Percentiles rank a stretch among this genome's conserved stretches.
Evolutionary conservation across 78 protist species (phyloP).

Genomic region (Chrysochromulina tobinii): DNA sequence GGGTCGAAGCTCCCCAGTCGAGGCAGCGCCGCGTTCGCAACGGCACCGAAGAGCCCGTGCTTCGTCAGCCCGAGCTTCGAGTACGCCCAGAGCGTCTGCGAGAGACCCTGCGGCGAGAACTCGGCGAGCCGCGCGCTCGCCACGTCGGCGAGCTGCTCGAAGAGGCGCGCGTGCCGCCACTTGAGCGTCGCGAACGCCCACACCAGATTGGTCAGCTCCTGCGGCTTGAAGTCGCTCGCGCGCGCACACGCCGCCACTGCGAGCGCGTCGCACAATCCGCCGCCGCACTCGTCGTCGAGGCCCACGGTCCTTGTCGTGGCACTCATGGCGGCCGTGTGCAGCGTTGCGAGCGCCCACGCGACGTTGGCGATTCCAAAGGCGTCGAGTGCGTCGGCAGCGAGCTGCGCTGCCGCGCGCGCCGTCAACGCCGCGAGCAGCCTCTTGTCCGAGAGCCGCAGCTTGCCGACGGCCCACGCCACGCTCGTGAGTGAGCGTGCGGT

Average conservation of each 20-base stretch:
- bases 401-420: not conserved
- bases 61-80: not conserved
- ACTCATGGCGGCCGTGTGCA: not conserved
- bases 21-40: not conserved
- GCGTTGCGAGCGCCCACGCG: not conserved
- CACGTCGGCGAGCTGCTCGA: not conserved
- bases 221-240: not conserved
- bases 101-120: constrained; percentile 14
- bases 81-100: not conserved
- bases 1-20: not conserved
- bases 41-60: not conserved
- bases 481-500: constrained; percentile 23
- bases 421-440: not conserved
- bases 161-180: not conserved
- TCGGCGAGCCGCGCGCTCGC: not conserved
- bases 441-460: not conserved
- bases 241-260: not conserved
- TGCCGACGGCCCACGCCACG: not conserved
- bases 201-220: constrained; percentile 18
- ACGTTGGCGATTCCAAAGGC: not conserved
- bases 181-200: constrained; percentile 19
- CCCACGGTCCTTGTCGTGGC: not conserved
- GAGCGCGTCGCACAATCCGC: not conserved
- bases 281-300: not conserved
- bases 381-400: not conserved